phyloP scores from a whole-genome alignment of 2,329 filamentous ascomycete species.

The Cladosporium sp. region DNA sequence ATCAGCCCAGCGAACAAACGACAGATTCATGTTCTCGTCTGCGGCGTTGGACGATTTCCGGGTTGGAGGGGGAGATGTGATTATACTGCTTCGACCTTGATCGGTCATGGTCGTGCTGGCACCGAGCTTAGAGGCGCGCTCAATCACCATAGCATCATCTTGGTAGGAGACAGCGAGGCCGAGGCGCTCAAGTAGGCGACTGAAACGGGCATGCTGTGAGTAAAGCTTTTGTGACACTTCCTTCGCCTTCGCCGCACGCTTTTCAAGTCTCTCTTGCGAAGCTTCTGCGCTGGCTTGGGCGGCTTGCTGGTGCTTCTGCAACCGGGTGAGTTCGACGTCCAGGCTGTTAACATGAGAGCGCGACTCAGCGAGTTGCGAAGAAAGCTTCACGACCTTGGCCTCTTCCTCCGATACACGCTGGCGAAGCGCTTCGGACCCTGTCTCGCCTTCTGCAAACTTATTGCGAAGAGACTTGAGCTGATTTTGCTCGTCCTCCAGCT shows the following conservation, averaged over 20 bases:
- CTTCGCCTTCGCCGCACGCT: constrained; percentile 66
- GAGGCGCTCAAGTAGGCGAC: constrained; percentile 74
- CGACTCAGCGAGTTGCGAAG: constrained; percentile 65
- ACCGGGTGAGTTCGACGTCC: constrained; percentile 66
- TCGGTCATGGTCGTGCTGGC: constrained; percentile 42
- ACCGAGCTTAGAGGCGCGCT: constrained; percentile 57
- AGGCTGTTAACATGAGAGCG: constrained; percentile 69
- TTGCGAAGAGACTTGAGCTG: constrained; percentile 63
- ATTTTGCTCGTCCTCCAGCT: constrained; percentile 59
- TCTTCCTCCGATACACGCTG: constrained; percentile 72
- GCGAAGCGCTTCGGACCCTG: constrained; percentile 70
- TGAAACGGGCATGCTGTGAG: constrained; percentile 76
- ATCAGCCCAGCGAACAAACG: constrained; percentile 77
- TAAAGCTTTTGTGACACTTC: constrained; percentile 80
- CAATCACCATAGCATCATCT: constrained; percentile 63
- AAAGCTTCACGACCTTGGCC: constrained; percentile 58
- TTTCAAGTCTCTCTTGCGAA: constrained; percentile 56
- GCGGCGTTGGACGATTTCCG: constrained; percentile 46
- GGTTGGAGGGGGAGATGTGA: constrained; percentile 52
- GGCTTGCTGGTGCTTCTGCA: constrained; percentile 58
- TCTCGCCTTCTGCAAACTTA: constrained; percentile 75
- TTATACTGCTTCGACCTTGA: constrained; percentile 45
- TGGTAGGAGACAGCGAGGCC: constrained; percentile 76
- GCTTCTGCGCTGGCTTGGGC: constrained; percentile 43
- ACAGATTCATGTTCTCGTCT: constrained; percentile 49